phyloP scores from a whole-genome alignment of 805 yeast genomes.

The Nakazawaea populi region DNA sequence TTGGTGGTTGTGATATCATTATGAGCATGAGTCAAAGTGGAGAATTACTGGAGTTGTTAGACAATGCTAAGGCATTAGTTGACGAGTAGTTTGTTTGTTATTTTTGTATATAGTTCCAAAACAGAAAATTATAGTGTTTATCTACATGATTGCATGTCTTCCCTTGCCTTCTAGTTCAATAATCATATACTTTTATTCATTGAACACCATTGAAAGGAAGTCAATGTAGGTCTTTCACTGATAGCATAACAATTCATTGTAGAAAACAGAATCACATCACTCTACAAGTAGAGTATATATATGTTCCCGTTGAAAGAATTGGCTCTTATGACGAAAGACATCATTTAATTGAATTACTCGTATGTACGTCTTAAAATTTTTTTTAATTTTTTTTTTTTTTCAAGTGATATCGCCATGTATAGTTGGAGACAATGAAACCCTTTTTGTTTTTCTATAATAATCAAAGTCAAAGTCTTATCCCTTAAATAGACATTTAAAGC shows the following conservation, averaged over 20 bases:
- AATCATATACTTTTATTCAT: not conserved
- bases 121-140: not conserved
- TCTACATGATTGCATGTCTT: not conserved
- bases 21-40: slow-evolving; percentile 88
- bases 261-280: not conserved
- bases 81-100: slow-evolving; percentile 39
- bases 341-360: not conserved
- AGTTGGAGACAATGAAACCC: no score
- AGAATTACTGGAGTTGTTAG: slow-evolving; percentile 82
- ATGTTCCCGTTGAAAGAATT: not conserved
- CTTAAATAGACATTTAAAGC: no score
- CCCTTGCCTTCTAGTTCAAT: slow-evolving; percentile 7
- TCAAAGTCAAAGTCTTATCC: no score
- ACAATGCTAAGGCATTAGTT: slow-evolving; percentile 69
- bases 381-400: no score
- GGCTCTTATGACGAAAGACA: slow-evolving; percentile 3
- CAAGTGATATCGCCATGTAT: no score
- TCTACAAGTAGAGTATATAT: not conserved
- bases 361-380: no score
- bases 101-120: not conserved
- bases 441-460: no score
- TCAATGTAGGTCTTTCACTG: not conserved
- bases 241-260: not conserved
- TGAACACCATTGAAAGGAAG: slow-evolving; percentile 6
- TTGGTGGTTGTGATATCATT: slow-evolving; percentile 96